Percentiles rank a stretch among this genome's conserved stretches.
Conservation (phyloP, 1,139 yeast genomes). For the Yamadazyma pseudoaaseri region DNA sequence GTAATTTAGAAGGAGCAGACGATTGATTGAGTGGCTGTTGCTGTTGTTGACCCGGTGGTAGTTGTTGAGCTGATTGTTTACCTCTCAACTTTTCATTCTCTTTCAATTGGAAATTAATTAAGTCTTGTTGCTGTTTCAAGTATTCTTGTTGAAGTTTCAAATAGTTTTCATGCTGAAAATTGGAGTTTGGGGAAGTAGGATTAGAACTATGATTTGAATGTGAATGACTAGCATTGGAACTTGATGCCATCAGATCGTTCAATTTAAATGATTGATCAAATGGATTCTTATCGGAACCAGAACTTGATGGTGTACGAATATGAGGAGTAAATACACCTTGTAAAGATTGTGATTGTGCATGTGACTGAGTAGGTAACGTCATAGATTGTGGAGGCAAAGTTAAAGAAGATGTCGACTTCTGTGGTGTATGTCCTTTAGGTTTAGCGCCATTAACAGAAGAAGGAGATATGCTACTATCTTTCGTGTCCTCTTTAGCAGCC, state of each 20-base stretch:
- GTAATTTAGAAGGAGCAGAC: not conserved
- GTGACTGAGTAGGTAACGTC: not conserved
- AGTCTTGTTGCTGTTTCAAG: conserved; percentile 37
- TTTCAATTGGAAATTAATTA: conserved; percentile 27
- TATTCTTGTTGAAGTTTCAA: conserved; percentile 39
- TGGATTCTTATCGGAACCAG: conserved; percentile 34
- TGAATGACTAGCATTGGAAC: conserved; percentile 2
- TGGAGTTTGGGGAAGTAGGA: conserved; percentile 5
- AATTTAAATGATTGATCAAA: conserved; percentile 32
- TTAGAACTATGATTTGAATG: conserved; percentile 5
- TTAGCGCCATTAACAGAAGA: not conserved
- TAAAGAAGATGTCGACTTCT: not conserved
- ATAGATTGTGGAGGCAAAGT: not conserved
- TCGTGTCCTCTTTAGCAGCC: conserved; percentile 2
- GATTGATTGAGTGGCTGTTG: not conserved
- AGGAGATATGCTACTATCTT: not conserved
- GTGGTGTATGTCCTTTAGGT: not conserved
- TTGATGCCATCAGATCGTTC: conserved; percentile 1
- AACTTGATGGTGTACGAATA: conserved; percentile 32
- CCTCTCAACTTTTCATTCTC: conserved; percentile 5
- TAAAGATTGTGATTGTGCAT: conserved; percentile 6
- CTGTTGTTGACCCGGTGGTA: not conserved
- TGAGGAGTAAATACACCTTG: conserved; percentile 41
- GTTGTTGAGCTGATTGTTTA: not conserved
- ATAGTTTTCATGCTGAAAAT: conserved; percentile 33